Evolutionary conservation across 805 yeast species (phyloP).

Genomic region (Torulaspora microellipsoides): DNA sequence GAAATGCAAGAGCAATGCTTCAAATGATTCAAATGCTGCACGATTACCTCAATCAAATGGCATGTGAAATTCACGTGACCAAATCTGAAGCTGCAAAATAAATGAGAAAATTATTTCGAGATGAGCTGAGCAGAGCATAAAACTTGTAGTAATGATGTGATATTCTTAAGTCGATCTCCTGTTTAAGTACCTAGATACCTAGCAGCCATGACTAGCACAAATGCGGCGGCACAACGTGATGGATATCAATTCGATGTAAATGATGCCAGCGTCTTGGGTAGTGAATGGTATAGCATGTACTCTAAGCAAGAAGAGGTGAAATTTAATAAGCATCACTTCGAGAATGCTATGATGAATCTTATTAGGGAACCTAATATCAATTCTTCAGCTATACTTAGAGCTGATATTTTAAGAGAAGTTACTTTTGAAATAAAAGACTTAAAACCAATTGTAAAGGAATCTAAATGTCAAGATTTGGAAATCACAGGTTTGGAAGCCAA

Average conservation of each 20-base stretch:
- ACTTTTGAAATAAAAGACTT: conserved; percentile 35
- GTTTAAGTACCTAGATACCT: too few relatives aligned
- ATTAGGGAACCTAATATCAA: conserved; percentile 84
- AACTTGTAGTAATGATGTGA: too few relatives aligned
- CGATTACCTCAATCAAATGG: too few relatives aligned
- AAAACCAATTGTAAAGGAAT: conserved; percentile 6
- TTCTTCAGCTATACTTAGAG: conserved; percentile 84
- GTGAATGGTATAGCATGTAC: conserved; percentile 30
- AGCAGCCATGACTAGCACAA: neutral
- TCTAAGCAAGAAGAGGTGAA: conserved; percentile 19
- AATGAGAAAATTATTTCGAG: too few relatives aligned
- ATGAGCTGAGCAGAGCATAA: too few relatives aligned
- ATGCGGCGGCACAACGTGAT: conserved; percentile 12
- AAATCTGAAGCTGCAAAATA: too few relatives aligned
- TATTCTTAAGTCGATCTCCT: too few relatives aligned
- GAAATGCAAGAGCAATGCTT: too few relatives aligned
- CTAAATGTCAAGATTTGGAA: conserved; percentile 11
- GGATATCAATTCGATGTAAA: conserved; percentile 18
- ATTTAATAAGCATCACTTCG: conserved; percentile 48
- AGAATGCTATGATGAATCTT: conserved; percentile 71
- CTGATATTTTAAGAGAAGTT: conserved; percentile 65
- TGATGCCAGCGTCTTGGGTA: conserved; percentile 26
- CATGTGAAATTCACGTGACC: too few relatives aligned
- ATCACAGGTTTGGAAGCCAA: conserved; percentile 24
- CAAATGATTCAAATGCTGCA: too few relatives aligned